A percentile compares a stretch with the other conserved stretches of the same genome.
Evolutionary conservation across 2,329 filamentous ascomycete genomes (phyloP).

Genomic region (Phaeosphaeriaceae sp.): DNA sequence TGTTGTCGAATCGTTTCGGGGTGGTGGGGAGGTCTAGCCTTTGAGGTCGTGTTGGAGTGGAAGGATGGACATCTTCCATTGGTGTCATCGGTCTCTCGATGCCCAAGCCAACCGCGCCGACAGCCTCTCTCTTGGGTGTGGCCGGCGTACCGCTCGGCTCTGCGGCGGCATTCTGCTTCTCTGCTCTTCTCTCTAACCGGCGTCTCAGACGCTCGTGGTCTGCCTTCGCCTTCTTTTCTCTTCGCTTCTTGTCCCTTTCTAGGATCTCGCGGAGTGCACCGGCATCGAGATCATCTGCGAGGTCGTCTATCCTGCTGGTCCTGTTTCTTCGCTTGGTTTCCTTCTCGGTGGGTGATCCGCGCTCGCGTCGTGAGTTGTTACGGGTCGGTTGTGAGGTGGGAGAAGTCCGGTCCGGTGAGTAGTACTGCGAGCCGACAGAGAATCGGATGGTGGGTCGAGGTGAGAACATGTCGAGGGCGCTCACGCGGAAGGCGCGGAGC

Average conservation of each 20-base stretch:
- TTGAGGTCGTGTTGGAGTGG: slow-evolving; percentile 42
- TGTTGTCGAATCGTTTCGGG: slow-evolving; percentile 28
- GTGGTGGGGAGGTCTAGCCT: slow-evolving; percentile 25
- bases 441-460: slow-evolving; percentile 85
- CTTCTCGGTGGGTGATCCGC: slow-evolving; percentile 58
- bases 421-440: slow-evolving; percentile 69
- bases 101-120: slow-evolving; percentile 58
- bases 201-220: slow-evolving; percentile 74
- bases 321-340: slow-evolving; percentile 58
- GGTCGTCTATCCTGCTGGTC: slow-evolving; percentile 69
- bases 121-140: slow-evolving; percentile 61
- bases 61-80: slow-evolving; percentile 58
- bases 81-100: slow-evolving; percentile 65
- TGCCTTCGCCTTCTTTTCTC: slow-evolving; percentile 74
- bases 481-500: slow-evolving; percentile 79
- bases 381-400: slow-evolving; percentile 56
- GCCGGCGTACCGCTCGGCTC: slow-evolving; percentile 64
- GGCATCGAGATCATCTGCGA: slow-evolving; percentile 87
- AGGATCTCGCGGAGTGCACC: slow-evolving; percentile 85
- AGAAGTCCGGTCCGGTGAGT: slow-evolving; percentile 43
- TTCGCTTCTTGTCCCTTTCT: slow-evolving; percentile 84
- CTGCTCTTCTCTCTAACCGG: slow-evolving; percentile 70
- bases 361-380: slow-evolving; percentile 60
- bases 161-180: slow-evolving; percentile 67
- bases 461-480: slow-evolving; percentile 79